Evolutionary conservation across 176 grass and related monocot species (phyloP).

Genomic region (Bromus sterilis): DNA sequence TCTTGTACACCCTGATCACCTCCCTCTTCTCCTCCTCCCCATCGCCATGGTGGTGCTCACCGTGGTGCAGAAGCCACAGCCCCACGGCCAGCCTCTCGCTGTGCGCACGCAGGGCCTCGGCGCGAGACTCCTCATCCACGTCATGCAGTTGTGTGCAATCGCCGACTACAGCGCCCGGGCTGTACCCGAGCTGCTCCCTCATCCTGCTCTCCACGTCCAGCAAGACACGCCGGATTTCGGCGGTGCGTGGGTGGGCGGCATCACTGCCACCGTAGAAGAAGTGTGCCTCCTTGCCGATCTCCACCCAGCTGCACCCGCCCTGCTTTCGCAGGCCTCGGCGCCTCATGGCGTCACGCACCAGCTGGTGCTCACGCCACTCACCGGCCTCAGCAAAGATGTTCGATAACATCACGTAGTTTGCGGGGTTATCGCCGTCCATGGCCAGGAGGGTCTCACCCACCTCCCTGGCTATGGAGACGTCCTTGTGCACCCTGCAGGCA

Average conservation of each 20-base stretch:
- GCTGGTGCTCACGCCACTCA: constrained; percentile 27
- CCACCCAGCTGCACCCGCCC: constrained; percentile 47
- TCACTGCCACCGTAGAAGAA: constrained; percentile 42
- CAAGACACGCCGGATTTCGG: not conserved
- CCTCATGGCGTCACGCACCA: constrained; percentile 18
- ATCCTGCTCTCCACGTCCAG: constrained; percentile 15
- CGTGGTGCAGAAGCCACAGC: constrained; percentile 10
- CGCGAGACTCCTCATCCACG: constrained; percentile 38
- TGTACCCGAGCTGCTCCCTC: constrained; percentile 38
- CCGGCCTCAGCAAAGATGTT: constrained; percentile 37
- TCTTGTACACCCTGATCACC: constrained; percentile 50
- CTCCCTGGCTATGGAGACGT: constrained; percentile 14
- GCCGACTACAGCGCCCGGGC: not conserved
- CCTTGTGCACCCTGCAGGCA: constrained; percentile 37
- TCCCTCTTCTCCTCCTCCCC: not conserved
- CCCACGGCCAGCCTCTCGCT: constrained; percentile 42
- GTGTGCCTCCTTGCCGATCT: constrained; percentile 36
- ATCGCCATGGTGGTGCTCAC: not conserved
- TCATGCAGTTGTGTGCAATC: constrained; percentile 21
- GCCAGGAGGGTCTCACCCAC: constrained; percentile 17
- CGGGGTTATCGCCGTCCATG: constrained; percentile 29
- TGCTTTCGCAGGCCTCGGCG: constrained; percentile 31
- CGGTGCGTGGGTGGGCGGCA: not conserved
- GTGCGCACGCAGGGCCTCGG: constrained; percentile 31
- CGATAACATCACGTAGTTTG: constrained; percentile 40